phyloP scores from a whole-genome alignment of 208 protist genomes.

The Trypanosoma caninum region DNA sequence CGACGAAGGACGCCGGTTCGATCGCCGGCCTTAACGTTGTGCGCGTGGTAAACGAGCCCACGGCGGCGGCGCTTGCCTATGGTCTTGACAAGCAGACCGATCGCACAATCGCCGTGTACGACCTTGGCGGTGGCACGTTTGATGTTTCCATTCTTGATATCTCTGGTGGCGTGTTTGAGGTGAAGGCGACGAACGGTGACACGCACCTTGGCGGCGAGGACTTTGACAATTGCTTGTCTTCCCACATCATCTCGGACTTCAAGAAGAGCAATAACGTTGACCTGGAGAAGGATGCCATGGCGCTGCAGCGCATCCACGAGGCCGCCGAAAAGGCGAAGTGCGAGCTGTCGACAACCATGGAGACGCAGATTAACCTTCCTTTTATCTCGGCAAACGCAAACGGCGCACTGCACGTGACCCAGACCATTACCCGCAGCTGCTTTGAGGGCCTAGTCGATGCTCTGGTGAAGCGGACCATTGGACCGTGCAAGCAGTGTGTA shows the following conservation, averaged over 20 bases:
- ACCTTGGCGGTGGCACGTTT: slow-evolving; percentile 48
- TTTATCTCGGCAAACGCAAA: slow-evolving; percentile 83
- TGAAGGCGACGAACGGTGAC: slow-evolving; percentile 98
- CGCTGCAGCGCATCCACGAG: slow-evolving; percentile 79
- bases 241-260: slow-evolving; percentile 97
- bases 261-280: slow-evolving; percentile 82
- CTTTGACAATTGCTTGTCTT: slow-evolving; percentile 98
- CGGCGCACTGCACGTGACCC: slow-evolving; percentile 98
- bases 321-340: slow-evolving; percentile 97
- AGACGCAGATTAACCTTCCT: too few species aligned
- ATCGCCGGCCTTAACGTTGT: slow-evolving; percentile 97
- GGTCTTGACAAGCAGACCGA: slow-evolving; percentile 96
- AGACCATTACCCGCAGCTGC: slow-evolving; percentile 96
- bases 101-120: too few species aligned
- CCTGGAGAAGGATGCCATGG: slow-evolving; percentile 58
- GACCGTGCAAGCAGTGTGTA: slow-evolving; percentile 86
- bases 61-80: slow-evolving; percentile 99
- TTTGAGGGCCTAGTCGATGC: slow-evolving; percentile 97
- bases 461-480: slow-evolving; percentile 84
- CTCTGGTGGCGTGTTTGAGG: slow-evolving; percentile 98
- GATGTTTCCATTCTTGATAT: slow-evolving; percentile 98
- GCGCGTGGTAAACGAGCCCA: slow-evolving; percentile 99
- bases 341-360: slow-evolving; percentile 97
- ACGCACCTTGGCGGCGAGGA: slow-evolving; percentile 99
- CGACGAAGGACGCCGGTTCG: slow-evolving; percentile 98